Evolutionary conservation across 768 basidiomycete species (phyloP).

Genomic region (Trametopsis cervina): DNA sequence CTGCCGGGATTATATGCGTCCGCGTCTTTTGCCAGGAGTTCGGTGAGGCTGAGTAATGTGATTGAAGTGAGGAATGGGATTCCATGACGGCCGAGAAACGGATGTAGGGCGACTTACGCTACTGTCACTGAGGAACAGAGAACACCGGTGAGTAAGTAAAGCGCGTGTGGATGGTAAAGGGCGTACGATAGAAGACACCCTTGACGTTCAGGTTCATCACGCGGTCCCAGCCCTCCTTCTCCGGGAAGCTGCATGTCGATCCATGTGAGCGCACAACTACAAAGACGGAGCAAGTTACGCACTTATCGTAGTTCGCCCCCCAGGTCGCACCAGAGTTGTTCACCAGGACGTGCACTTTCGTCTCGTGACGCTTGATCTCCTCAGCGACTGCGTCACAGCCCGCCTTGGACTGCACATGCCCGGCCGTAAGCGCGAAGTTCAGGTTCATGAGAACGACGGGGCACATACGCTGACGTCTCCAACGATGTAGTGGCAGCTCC

Average conservation of each 20-base stretch:
- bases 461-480: slow-evolving; percentile 64
- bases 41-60: slow-evolving; percentile 37
- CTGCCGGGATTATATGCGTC: slow-evolving; percentile 59
- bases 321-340: slow-evolving; percentile 81
- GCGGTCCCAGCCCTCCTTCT: slow-evolving; percentile 82
- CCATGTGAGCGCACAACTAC: background rate
- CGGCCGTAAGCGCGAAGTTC: background rate
- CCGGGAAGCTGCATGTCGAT: slow-evolving; percentile 41
- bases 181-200: slow-evolving; percentile 72
- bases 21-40: slow-evolving; percentile 59
- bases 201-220: slow-evolving; percentile 82
- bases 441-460: background rate
- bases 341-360: slow-evolving; percentile 72
- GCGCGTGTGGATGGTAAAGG: background rate
- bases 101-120: background rate
- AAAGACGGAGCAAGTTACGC: background rate
- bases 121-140: slow-evolving; percentile 35
- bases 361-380: slow-evolving; percentile 62
- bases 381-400: slow-evolving; percentile 70
- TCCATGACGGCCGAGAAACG: too few relatives aligned
- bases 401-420: slow-evolving; percentile 51
- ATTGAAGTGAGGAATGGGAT: background rate
- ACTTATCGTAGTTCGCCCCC: slow-evolving; percentile 62
- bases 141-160: background rate
- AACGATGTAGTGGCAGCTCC: slow-evolving; percentile 64